phyloP scores from a whole-genome alignment of 192 early-diverging fungal species.

The Umbelopsis vinacea region DNA sequence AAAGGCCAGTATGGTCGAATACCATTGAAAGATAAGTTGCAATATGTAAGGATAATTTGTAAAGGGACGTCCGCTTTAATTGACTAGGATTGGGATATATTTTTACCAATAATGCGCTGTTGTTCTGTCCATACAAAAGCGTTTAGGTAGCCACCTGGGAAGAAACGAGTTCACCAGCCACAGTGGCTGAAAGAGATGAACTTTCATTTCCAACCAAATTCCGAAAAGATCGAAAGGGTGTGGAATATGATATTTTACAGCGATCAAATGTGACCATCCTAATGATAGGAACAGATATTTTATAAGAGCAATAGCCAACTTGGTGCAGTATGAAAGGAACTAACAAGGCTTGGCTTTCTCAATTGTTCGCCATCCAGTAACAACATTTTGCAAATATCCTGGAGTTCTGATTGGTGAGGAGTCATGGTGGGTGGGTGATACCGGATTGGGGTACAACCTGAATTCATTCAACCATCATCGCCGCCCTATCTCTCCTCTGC shows the following conservation, averaged over 20 bases:
- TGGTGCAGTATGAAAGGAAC: too few relatives aligned
- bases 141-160: too few relatives aligned
- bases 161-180: neutral
- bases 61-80: too few relatives aligned
- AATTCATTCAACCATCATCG: neutral
- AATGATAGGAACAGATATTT: too few relatives aligned
- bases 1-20: too few relatives aligned
- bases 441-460: neutral
- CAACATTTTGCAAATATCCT: conserved; percentile 6
- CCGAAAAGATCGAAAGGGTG: neutral
- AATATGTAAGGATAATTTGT: too few relatives aligned
- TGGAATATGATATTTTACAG: neutral
- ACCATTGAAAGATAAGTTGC: too few relatives aligned
- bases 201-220: neutral
- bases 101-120: too few relatives aligned
- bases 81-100: too few relatives aligned
- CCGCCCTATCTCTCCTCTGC: conserved; percentile 6
- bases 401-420: conserved; percentile 6
- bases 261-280: neutral
- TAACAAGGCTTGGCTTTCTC: too few relatives aligned
- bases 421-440: conserved; percentile 19
- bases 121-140: too few relatives aligned
- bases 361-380: neutral
- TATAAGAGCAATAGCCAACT: too few relatives aligned
- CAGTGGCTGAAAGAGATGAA: neutral